phyloP scores from a whole-genome alignment of 495 filamentous ascomycete genomes.

The Podospora pseudopauciseta region DNA sequence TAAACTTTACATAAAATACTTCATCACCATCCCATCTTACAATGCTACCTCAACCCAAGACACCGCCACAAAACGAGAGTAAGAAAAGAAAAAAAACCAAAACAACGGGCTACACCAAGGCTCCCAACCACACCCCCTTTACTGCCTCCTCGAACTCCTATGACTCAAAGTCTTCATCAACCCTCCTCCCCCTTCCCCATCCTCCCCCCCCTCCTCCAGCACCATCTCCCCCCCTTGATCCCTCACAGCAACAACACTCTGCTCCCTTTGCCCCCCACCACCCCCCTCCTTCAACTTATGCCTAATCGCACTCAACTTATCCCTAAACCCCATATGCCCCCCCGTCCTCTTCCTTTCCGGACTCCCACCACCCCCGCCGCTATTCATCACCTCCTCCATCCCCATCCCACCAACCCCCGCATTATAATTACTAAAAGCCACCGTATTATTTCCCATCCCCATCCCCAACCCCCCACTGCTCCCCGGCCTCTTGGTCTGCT shows the following conservation, averaged over 20 bases:
- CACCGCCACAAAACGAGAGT: background rate
- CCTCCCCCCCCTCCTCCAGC: background rate
- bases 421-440: background rate
- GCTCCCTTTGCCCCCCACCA: conserved; percentile 3
- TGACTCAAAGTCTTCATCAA: conserved; percentile 22
- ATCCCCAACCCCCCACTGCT: conserved; percentile 21
- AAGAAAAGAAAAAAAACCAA: conserved; percentile 6
- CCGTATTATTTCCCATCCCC: background rate
- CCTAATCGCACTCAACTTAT: conserved; percentile 39
- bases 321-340: conserved; percentile 32
- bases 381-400: background rate
- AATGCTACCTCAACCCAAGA: too few species aligned
- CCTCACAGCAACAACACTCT: background rate
- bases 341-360: conserved; percentile 26
- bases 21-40: too few species aligned
- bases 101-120: background rate
- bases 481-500: conserved; percentile 12
- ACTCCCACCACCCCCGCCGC: background rate
- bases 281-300: conserved; percentile 38
- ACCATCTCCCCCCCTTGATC: conserved; percentile 2
- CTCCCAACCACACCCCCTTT: background rate
- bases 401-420: background rate
- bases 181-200: conserved; percentile 13
- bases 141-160: background rate
- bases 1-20: too few species aligned